These are phyloP conservation scores for Fusarium odoratissimum DNA, from an alignment of 2,329 filamentous ascomycete species.

Conservation along the genomic window DNA sequence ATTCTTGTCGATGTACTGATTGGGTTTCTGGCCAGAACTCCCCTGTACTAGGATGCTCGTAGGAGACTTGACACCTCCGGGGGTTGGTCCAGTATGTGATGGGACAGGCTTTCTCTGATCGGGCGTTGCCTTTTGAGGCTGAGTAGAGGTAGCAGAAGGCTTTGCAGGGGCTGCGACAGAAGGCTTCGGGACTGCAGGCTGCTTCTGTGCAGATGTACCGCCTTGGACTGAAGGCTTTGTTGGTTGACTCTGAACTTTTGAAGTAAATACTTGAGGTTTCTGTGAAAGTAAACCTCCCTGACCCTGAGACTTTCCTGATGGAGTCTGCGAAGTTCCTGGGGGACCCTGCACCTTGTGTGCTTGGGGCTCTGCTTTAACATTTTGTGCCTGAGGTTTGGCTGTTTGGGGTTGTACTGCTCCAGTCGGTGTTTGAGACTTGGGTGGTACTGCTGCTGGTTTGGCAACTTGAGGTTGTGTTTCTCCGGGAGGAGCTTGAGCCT, in stretches of 20 bases:
- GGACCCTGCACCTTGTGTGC: background rate
- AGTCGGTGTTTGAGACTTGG: background rate
- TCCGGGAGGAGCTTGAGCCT: background rate
- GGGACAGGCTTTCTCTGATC: background rate
- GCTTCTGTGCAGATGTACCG: background rate
- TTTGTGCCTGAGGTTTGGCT: background rate
- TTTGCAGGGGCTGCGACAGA: background rate
- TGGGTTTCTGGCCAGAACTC: background rate
- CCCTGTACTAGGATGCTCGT: background rate
- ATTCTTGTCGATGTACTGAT: background rate
- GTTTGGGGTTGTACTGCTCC: background rate
- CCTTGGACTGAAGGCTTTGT: background rate
- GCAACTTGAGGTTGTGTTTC: background rate
- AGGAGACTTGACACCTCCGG: background rate
- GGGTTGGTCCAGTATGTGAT: fast-evolving
- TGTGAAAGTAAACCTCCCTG: background rate
- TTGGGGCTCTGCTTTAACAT: background rate
- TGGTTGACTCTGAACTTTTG: background rate
- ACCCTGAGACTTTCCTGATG: background rate
- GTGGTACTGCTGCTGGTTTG: background rate
- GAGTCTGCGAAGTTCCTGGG: background rate
- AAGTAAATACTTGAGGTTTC: background rate
- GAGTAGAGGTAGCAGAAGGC: background rate
- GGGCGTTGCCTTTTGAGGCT: background rate
- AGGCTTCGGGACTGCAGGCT: background rate